phyloP scores from a whole-genome alignment of 768 basidiomycete genomes.

The Candolleomyces aberdarensis region DNA sequence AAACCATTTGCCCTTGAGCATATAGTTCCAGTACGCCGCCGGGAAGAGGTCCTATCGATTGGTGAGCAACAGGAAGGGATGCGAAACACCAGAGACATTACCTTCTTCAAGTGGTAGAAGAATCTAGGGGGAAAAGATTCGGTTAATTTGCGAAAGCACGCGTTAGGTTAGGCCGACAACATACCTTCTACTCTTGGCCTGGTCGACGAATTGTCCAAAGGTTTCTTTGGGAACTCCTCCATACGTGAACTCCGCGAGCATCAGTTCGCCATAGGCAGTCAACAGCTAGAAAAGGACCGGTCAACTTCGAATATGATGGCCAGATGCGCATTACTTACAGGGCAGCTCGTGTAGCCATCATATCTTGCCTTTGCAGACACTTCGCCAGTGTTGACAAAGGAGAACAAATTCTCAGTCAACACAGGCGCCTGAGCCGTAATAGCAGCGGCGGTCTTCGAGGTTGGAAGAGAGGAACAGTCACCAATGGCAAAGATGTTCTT shows the following conservation, averaged over 20 bases:
- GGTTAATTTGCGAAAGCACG: slow-evolving; percentile 8
- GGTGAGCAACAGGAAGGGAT: slow-evolving; percentile 1
- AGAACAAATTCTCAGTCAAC: slow-evolving; percentile 83
- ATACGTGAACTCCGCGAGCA: slow-evolving; percentile 96
- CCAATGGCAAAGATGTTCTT: slow-evolving; percentile 87
- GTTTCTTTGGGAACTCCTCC: slow-evolving; percentile 85
- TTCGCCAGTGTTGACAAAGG: slow-evolving; percentile 69
- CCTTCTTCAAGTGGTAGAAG: slow-evolving; percentile 90
- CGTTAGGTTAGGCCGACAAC: slow-evolving; percentile 13
- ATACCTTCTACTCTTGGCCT: slow-evolving; percentile 71
- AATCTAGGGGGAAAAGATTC: slow-evolving; percentile 33
- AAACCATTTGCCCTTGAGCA: slow-evolving; percentile 50
- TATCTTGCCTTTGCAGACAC: slow-evolving; percentile 63
- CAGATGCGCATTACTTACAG: slow-evolving; percentile 44
- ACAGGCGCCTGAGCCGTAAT: slow-evolving; percentile 91
- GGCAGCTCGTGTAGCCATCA: slow-evolving; percentile 88
- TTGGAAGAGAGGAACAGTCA: slow-evolving; percentile 90
- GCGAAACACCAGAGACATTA: slow-evolving; percentile 16
- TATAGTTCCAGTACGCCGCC: slow-evolving; percentile 73
- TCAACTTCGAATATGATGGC: background rate
- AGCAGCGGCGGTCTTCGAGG: slow-evolving; percentile 95
- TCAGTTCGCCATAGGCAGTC: slow-evolving; percentile 76
- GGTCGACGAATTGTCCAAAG: slow-evolving; percentile 69
- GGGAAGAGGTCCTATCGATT: slow-evolving; percentile 58
- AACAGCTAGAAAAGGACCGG: slow-evolving; percentile 48